phyloP scores from a whole-genome alignment of 495 filamentous ascomycete genomes.

The Lichenothelia convexa region DNA sequence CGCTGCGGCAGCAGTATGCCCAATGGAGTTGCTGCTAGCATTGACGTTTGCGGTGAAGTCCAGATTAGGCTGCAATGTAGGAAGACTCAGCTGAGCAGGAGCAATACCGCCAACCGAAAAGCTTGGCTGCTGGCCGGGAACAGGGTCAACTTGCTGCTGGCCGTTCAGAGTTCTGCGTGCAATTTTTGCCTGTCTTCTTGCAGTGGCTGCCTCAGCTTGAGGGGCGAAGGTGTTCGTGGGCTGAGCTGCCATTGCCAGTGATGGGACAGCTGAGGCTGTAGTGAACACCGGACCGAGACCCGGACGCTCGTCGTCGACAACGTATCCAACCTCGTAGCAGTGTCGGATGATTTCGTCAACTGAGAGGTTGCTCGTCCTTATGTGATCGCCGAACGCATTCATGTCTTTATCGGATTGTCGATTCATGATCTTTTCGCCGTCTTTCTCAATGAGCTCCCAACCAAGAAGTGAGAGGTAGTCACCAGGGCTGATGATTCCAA shows the following conservation, averaged over 20 bases:
- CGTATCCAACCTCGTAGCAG: slow-evolving; percentile 1
- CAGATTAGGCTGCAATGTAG: too few species aligned
- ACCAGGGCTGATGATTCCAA: slow-evolving; percentile 22
- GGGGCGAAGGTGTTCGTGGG: not conserved
- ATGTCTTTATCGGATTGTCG: slow-evolving; percentile 2
- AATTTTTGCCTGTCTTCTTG: too few species aligned
- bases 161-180: too few species aligned
- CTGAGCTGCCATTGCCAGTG: not conserved
- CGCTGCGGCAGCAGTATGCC: too few species aligned
- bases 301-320: not conserved
- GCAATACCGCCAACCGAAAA: too few species aligned
- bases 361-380: not conserved
- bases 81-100: too few species aligned
- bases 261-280: not conserved
- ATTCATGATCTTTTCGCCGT: not conserved
- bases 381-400: not conserved
- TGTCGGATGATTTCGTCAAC: slow-evolving; percentile 4
- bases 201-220: too few species aligned
- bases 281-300: not conserved
- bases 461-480: slow-evolving; percentile 25
- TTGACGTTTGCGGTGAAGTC: too few species aligned
- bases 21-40: too few species aligned
- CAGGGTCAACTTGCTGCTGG: too few species aligned
- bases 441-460: slow-evolving; percentile 14
- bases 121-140: too few species aligned